Conservation (phyloP, 495 filamentous ascomycete genomes). For the Xylaria grammica region DNA sequence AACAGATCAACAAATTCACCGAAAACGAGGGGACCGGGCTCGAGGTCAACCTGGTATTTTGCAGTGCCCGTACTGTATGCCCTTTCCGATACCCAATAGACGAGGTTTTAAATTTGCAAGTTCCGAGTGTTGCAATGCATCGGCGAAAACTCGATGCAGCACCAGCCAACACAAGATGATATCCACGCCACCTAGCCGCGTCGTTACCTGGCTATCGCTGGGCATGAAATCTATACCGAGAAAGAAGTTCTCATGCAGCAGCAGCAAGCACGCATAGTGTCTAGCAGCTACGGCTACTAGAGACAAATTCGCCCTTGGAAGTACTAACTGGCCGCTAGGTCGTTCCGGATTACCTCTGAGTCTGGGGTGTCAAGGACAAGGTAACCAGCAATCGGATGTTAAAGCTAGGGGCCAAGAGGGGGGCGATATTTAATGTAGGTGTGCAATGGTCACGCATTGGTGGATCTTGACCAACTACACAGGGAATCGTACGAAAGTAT, state of each 20-base stretch:
- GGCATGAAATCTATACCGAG: too few species aligned
- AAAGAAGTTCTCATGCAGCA: not conserved
- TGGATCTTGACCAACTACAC: not conserved
- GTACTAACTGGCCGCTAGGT: not conserved
- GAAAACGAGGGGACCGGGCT: not conserved
- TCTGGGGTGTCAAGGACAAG: not conserved
- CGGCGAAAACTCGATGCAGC: not conserved
- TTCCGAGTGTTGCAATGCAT: constrained; percentile 4
- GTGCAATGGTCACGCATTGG: not conserved
- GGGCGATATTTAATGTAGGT: not conserved
- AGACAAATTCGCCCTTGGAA: not conserved
- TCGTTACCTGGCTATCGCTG: too few species aligned
- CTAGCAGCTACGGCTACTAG: not conserved
- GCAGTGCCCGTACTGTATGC: not conserved
- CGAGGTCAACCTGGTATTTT: not conserved
- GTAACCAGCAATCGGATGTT: constrained; percentile 3
- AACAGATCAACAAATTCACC: constrained; percentile 1
- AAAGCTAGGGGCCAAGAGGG: constrained; percentile 5
- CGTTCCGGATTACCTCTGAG: not conserved
- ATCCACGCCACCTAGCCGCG: not conserved
- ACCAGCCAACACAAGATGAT: not conserved
- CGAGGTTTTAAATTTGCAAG: not conserved
- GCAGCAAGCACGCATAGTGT: not conserved
- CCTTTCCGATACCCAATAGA: not conserved
- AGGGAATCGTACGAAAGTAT: not conserved